phyloP scores from a whole-genome alignment of 2,329 filamentous ascomycete genomes.

The Epichloe sylvatica region DNA sequence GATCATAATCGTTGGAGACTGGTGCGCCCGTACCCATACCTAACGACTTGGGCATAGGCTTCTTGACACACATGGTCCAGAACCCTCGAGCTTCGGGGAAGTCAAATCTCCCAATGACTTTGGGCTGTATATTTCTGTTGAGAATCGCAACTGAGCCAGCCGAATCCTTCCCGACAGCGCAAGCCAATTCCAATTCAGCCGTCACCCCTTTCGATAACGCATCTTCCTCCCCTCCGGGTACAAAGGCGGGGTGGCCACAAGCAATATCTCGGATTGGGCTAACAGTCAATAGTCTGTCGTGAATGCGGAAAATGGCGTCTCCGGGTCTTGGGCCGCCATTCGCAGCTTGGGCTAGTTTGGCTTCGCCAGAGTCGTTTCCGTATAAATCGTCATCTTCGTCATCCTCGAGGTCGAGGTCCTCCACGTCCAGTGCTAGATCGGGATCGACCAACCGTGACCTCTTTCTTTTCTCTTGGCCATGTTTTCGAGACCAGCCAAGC shows the following conservation, averaged over 20 bases:
- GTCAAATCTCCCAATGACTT: constrained; percentile 53
- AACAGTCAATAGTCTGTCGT: constrained; percentile 64
- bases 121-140: constrained; percentile 63
- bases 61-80: constrained; percentile 67
- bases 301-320: constrained; percentile 58
- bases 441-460: constrained; percentile 46
- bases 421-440: constrained; percentile 33
- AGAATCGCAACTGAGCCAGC: constrained; percentile 61
- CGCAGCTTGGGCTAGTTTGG: constrained; percentile 32
- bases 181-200: constrained; percentile 45
- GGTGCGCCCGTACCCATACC: constrained; percentile 36
- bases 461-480: constrained; percentile 46
- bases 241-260: constrained; percentile 42
- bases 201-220: constrained; percentile 30
- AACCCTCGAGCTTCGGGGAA: constrained; percentile 61
- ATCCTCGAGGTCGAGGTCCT: constrained; percentile 40
- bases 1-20: constrained; percentile 40
- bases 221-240: constrained; percentile 31
- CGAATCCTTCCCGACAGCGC: constrained; percentile 48
- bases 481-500: constrained; percentile 62
- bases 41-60: constrained; percentile 42
- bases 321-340: constrained; percentile 36
- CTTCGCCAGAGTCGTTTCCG: constrained; percentile 48
- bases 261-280: constrained; percentile 67
- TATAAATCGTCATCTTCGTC: constrained; percentile 52